Evolutionary conservation across 225 moss, liverwort and hornwort species (phyloP).

Genomic region (Rhytidiadelphus loreus): DNA sequence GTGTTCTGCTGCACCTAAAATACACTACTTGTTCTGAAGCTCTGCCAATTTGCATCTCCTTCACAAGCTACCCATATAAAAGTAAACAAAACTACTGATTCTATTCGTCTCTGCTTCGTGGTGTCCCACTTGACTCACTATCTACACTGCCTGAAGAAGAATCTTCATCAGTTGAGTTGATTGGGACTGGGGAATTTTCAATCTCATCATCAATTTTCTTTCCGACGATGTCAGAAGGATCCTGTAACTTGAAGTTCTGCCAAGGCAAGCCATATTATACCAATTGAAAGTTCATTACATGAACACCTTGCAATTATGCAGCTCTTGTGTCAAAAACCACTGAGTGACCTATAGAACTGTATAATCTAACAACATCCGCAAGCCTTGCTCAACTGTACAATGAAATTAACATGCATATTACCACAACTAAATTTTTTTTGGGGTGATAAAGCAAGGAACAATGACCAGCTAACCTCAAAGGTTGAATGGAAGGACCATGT

Average conservation of each 20-base stretch:
- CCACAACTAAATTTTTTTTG: neutral
- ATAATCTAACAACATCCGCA: neutral
- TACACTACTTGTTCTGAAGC: neutral
- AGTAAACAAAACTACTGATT: neutral
- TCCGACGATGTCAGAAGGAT: neutral
- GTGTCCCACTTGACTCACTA: neutral
- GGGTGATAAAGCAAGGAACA: neutral
- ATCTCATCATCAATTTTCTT: slow-evolving; percentile 12
- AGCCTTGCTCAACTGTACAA: neutral
- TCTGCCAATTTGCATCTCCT: neutral
- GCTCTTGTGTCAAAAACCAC: neutral
- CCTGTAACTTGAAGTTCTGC: neutral
- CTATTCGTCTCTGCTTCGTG: neutral
- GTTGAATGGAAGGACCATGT: neutral
- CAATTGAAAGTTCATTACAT: neutral
- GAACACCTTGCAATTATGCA: neutral
- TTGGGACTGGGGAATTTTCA: neutral
- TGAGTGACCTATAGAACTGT: neutral
- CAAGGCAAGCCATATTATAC: neutral
- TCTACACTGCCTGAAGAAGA: neutral
- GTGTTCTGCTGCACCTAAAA: neutral
- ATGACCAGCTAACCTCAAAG: slow-evolving; percentile 4
- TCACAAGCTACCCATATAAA: neutral
- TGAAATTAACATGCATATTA: neutral
- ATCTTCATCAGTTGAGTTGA: neutral